A percentile compares a stretch with the other conserved stretches of the same genome.
Conservation (phyloP, 345 rosid species). For the Corchorus capsularis region DNA sequence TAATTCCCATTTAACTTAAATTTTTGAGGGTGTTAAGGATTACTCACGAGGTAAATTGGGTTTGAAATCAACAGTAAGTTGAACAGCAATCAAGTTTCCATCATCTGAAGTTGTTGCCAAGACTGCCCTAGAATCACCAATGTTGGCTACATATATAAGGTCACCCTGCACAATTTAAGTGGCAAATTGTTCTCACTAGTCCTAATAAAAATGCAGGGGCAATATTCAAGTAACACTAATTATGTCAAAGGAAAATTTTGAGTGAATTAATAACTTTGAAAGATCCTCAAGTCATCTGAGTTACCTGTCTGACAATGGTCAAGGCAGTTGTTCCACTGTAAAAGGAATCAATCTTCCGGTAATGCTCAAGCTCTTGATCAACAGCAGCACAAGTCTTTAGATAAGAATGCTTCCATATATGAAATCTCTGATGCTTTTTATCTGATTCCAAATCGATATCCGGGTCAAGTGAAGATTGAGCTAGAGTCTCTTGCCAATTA, state of each 20-base stretch:
- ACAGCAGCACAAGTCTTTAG: constrained; percentile 75
- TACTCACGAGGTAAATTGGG: constrained; percentile 85
- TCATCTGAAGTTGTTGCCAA: constrained; percentile 76
- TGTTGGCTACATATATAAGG: constrained; percentile 61
- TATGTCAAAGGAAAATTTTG: background rate
- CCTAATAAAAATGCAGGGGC: background rate
- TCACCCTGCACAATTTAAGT: constrained; percentile 60
- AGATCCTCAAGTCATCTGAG: background rate
- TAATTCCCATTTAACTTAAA: background rate
- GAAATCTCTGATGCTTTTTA: constrained; percentile 47
- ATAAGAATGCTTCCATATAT: constrained; percentile 82
- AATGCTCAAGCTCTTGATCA: constrained; percentile 71
- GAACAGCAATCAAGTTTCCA: constrained; percentile 68
- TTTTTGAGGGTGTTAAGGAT: background rate
- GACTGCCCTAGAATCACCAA: constrained; percentile 95
- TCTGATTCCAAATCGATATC: constrained; percentile 57
- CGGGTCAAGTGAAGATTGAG: constrained; percentile 47
- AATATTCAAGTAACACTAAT: background rate
- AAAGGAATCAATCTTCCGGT: constrained; percentile 69
- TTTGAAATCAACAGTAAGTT: constrained; percentile 87
- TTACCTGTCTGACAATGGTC: constrained; percentile 83
- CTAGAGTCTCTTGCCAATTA: constrained; percentile 82
- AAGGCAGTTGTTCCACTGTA: constrained; percentile 88
- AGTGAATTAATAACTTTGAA: too few relatives aligned
- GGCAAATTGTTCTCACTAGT: constrained; percentile 9